phyloP scores from a whole-genome alignment of 1,284 basidiomycete genomes.

The Exobasidium rhododendri region DNA sequence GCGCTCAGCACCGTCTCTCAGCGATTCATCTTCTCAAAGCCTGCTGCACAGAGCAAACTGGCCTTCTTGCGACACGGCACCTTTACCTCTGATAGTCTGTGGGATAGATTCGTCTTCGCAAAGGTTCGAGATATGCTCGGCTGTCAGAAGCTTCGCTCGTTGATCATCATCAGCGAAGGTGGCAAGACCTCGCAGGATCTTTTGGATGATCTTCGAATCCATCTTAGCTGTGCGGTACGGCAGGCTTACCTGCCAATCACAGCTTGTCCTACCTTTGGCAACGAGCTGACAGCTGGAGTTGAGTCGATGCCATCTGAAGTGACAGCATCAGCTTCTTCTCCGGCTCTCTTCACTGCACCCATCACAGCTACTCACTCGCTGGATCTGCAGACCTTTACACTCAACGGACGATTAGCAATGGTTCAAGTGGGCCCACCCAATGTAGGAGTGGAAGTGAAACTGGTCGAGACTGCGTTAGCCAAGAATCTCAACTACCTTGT shows the following conservation, averaged over 20 bases:
- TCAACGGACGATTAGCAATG: neutral
- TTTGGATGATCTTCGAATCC: conserved; percentile 44
- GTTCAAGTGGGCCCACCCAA: conserved; percentile 49
- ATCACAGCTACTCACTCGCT: conserved; percentile 39
- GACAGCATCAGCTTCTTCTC: neutral
- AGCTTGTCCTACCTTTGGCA: neutral
- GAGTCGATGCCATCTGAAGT: neutral
- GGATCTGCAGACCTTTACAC: conserved; percentile 49
- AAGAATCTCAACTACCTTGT: neutral
- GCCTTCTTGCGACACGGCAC: conserved; percentile 39
- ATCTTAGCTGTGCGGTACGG: conserved; percentile 45
- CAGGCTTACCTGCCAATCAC: conserved; percentile 35
- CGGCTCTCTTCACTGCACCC: conserved; percentile 31
- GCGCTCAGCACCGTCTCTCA: conserved; percentile 24
- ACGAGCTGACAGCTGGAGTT: neutral
- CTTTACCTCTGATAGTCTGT: conserved; percentile 22
- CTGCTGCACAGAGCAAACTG: conserved; percentile 32
- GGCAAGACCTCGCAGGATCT: conserved; percentile 32
- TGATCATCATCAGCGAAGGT: conserved; percentile 27
- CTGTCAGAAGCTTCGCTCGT: conserved; percentile 21
- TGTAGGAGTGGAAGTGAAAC: conserved; percentile 46
- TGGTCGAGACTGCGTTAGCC: conserved; percentile 31
- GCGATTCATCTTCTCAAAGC: conserved; percentile 20
- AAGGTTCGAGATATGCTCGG: conserved; percentile 24
- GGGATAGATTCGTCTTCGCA: conserved; percentile 30